Base-by-base conservation (phyloP, 495 filamentous ascomycete genomes). In the Chaetomium tenue region DNA sequence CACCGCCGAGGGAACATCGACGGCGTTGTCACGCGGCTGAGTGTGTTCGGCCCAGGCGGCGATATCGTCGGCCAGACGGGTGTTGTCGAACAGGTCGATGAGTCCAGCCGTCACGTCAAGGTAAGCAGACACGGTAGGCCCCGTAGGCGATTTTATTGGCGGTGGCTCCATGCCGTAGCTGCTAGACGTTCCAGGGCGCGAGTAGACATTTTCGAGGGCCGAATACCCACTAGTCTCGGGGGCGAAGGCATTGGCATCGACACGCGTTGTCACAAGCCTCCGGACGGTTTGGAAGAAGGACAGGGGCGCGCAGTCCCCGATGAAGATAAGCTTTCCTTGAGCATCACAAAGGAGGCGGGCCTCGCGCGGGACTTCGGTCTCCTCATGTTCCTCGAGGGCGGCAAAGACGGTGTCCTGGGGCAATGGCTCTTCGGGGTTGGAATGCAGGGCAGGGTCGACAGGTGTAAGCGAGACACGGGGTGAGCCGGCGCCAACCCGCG, bases 211-310 rank as follows among this genome's bases (percentile, higher is more conserved):
- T 64, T 89, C 87, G n/a, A 86, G 72, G 74, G 88, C 86, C 3
- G 84, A 86, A 68, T 89, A 84, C 16, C 87, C 82, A 26, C 82
- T 82, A 11, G 83, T 87, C 65, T 88, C 86, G 28, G 86, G 82
- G 3, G 86, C 85, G 50, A 90, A 89, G 16, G 83, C 81, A 47
- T 85, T 83, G 3, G 82, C 77, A 23, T 88, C 88, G 39, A 86
- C 83, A 3, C 82, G 80, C 11, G 82, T 82, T 9, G 83, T 84
- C n/a, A 90, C 86, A 30, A 90, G 84, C 48, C 86, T 80, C 7
- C 87, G 85, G 46, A 89, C 79, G 25, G 86, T 85, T 71, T 89
- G 87, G 63, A 89, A 78, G 67, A 88, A 87, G 0, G 87, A 88
- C 33, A 89, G 76, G 47, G 85, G 87, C 16, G 87, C 87, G 15